Evolutionary conservation across 345 rosid genomes (phyloP).

Genomic region (Populus nigra): DNA sequence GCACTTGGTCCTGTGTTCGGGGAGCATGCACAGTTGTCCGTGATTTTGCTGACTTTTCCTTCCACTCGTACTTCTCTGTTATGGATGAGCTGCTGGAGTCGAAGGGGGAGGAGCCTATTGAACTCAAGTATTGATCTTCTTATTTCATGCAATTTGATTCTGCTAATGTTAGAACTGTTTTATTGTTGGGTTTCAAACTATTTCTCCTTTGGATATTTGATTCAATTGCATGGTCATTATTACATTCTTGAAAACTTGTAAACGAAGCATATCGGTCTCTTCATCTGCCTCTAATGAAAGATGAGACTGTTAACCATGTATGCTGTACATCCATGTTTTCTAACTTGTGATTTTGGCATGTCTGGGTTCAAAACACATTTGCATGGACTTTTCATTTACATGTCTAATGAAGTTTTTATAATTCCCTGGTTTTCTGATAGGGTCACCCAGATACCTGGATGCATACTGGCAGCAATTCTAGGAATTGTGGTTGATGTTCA

Average conservation of each 20-base stretch:
- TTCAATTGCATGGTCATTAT: too few relatives aligned
- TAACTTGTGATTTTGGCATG: too few relatives aligned
- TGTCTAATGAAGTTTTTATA: neutral
- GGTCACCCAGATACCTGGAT: constrained; percentile 21
- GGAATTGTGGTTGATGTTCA: constrained; percentile 22
- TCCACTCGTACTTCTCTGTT: constrained; percentile 26
- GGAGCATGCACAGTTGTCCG: constrained; percentile 26
- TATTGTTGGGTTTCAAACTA: neutral
- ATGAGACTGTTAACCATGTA: too few relatives aligned
- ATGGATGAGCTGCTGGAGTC: constrained; percentile 25
- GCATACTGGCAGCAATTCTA: constrained; percentile 14
- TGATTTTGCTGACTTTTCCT: constrained; percentile 25
- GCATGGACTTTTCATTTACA: too few relatives aligned
- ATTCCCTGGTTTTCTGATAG: neutral
- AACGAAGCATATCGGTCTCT: too few relatives aligned
- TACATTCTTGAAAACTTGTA: too few relatives aligned
- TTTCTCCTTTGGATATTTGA: neutral
- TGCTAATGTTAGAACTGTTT: neutral
- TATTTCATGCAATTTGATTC: neutral
- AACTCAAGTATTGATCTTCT: constrained; percentile 14
- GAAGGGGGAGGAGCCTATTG: constrained; percentile 18
- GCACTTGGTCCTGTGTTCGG: constrained; percentile 20
- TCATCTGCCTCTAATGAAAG: too few relatives aligned
- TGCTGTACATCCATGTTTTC: too few relatives aligned
- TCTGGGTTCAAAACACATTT: too few relatives aligned